Evolutionary conservation across 768 basidiomycete species (phyloP).

Genomic region (Pleurotus eryngii): DNA sequence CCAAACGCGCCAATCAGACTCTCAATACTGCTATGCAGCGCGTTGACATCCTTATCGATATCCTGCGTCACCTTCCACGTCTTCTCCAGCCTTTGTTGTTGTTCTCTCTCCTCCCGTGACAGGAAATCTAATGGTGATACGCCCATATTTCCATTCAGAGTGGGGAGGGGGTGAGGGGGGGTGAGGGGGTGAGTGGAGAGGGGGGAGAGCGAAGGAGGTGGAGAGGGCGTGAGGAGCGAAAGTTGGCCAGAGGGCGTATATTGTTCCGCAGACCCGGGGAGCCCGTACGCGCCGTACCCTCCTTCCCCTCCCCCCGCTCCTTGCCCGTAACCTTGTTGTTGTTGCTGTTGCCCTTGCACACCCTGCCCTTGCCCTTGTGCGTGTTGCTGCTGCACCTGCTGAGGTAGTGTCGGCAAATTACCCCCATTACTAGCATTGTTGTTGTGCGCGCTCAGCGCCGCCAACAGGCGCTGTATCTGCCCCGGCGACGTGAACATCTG

Average conservation of each 20-base stretch:
- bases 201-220: conserved; percentile 1
- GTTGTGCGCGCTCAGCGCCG: conserved; percentile 36
- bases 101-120: conserved; percentile 21
- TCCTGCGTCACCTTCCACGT: conserved; percentile 59
- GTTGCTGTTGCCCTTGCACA: no score
- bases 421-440: background rate
- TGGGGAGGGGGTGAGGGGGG: no score
- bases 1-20: conserved; percentile 71
- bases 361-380: no score
- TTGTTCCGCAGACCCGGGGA: background rate
- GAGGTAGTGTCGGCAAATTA: no score
- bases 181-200: no score
- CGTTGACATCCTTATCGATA: conserved; percentile 71
- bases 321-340: no score
- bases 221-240: conserved; percentile 17
- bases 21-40: conserved; percentile 64
- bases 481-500: conserved; percentile 42
- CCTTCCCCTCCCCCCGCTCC: no score
- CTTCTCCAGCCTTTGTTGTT: conserved; percentile 36
- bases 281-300: background rate
- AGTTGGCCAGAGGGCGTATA: conserved; percentile 2
- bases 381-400: no score
- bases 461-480: conserved; percentile 58
- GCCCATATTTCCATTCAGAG: conserved; percentile 10
- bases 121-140: no score